Evolutionary conservation across 176 grass and related monocot species (phyloP).

Genomic region (Otatea glauca): DNA sequence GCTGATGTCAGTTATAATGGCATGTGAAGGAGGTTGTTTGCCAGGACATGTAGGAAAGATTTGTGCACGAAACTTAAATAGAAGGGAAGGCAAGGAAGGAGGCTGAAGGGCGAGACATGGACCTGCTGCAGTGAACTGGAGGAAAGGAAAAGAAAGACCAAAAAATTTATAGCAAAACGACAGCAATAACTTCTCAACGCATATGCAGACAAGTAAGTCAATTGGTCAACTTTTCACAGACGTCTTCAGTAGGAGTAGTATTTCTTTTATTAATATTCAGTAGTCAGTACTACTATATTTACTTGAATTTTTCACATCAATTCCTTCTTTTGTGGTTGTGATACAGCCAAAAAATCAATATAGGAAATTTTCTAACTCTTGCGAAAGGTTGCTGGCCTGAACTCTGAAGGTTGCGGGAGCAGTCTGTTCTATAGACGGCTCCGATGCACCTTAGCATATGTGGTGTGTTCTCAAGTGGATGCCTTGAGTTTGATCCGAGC

Average conservation of each 20-base stretch:
- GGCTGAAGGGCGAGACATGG: background rate
- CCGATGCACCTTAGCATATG: background rate
- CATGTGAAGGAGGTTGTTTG: background rate
- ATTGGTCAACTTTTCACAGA: background rate
- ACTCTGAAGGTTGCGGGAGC: background rate
- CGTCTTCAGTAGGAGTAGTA: background rate
- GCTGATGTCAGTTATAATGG: constrained; percentile 17
- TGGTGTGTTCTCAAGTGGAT: background rate
- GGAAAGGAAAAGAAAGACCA: background rate
- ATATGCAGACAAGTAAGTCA: constrained; percentile 17
- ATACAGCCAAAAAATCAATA: background rate
- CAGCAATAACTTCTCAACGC: background rate
- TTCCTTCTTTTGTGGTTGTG: background rate
- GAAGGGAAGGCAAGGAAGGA: background rate
- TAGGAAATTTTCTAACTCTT: constrained; percentile 3
- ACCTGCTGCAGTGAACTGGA: constrained; percentile 35
- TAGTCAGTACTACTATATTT: background rate
- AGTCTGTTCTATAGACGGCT: background rate
- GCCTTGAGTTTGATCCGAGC: constrained; percentile 6
- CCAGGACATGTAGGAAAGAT: background rate
- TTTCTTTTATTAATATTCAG: background rate
- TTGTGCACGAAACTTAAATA: background rate
- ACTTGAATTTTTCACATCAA: background rate
- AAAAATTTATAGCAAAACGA: background rate
- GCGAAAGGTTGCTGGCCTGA: background rate